A percentile compares a stretch with the other conserved stretches of the same genome.
These are phyloP conservation scores for Rhizopus arrhizus DNA, from an alignment of 371 early-diverging fungal genomes.

Conservation along the genomic window DNA sequence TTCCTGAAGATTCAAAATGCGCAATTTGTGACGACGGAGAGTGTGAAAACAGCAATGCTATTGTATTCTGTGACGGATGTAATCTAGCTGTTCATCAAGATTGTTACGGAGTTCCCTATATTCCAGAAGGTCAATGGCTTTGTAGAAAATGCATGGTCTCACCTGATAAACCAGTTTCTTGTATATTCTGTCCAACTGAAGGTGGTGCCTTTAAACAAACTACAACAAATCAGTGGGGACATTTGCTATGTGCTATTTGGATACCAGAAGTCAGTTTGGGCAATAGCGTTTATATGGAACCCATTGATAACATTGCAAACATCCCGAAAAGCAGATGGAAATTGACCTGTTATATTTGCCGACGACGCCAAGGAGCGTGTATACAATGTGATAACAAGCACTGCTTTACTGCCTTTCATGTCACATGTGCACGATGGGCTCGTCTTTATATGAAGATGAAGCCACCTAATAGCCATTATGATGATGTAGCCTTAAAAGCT, in stretches of 20 bases:
- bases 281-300: slow-evolving; percentile 96
- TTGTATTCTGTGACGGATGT: slow-evolving; percentile 99
- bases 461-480: slow-evolving; percentile 47
- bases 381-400: slow-evolving; percentile 92
- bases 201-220: slow-evolving; percentile 98
- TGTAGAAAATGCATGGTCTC: slow-evolving; percentile 96
- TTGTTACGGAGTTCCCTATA: slow-evolving; percentile 99
- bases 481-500: slow-evolving; percentile 64
- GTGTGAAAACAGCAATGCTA: slow-evolving; percentile 96
- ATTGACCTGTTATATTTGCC: slow-evolving; percentile 88
- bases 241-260: slow-evolving; percentile 94
- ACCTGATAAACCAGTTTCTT: slow-evolving; percentile 88
- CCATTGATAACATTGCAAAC: slow-evolving; percentile 87
- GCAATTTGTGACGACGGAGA: slow-evolving; percentile 96
- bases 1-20: slow-evolving; percentile 82
- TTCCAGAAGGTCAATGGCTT: slow-evolving; percentile 99
- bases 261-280: slow-evolving; percentile 92
- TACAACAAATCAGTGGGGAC: slow-evolving; percentile 90
- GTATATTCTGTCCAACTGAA: slow-evolving; percentile 91
- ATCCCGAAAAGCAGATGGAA: slow-evolving; percentile 91
- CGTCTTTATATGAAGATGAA: slow-evolving; percentile 87
- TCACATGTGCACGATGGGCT: slow-evolving; percentile 90
- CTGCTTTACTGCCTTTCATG: slow-evolving; percentile 93
- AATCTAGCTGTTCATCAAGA: slow-evolving; percentile 99
- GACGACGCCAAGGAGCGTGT: slow-evolving; percentile 83